phyloP scores from a whole-genome alignment of 805 yeast genomes.

The Saturnispora diversa region DNA sequence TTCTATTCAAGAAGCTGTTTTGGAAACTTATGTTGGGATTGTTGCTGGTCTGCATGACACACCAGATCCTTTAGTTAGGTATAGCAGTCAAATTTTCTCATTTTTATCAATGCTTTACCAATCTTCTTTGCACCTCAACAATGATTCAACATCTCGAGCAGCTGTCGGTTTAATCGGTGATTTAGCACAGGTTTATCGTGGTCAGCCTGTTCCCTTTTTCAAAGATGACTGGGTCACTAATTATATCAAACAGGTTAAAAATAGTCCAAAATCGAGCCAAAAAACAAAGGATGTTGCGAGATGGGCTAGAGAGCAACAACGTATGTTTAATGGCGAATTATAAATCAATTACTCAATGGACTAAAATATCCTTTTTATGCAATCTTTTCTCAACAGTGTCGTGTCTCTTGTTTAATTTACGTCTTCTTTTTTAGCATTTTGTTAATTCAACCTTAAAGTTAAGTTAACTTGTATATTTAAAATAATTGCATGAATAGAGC shows the following conservation, averaged over 20 bases:
- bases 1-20: conserved; percentile 73
- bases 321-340: conserved; percentile 19
- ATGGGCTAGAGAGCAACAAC: conserved; percentile 92
- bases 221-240: conserved; percentile 72
- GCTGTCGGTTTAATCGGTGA: conserved; percentile 92
- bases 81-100: conserved; percentile 59
- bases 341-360: too few species aligned
- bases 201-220: conserved; percentile 61
- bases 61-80: conserved; percentile 59
- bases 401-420: conserved; percentile 12
- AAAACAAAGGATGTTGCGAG: conserved; percentile 85
- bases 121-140: conserved; percentile 51
- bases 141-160: conserved; percentile 70
- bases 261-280: conserved; percentile 51
- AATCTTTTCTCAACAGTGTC: conserved; percentile 3
- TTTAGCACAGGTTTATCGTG: conserved; percentile 79
- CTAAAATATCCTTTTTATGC: too few species aligned
- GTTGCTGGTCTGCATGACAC: conserved; percentile 76
- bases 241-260: conserved; percentile 65
- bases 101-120: conserved; percentile 53
- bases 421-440: conserved; percentile 7
- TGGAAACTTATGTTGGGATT: conserved; percentile 93
- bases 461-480: conserved; percentile 3
- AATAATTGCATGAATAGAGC: not conserved
- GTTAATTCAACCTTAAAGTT: conserved; percentile 1